A percentile compares a stretch with the other conserved stretches of the same genome.
phyloP scores from a whole-genome alignment of 176 grass and related monocot species.

The Oryza officinalis region DNA sequence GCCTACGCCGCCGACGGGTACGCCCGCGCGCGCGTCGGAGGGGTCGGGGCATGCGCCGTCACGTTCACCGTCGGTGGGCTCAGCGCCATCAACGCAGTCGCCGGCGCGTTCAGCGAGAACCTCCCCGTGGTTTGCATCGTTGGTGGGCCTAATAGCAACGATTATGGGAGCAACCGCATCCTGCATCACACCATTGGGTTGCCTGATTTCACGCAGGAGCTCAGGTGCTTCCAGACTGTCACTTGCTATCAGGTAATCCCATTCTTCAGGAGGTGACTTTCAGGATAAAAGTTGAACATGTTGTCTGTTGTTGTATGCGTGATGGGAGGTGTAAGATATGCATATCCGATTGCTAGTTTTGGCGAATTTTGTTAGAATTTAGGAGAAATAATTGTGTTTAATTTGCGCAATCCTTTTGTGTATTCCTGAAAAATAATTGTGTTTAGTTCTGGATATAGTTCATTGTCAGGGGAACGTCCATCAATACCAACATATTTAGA shows the following conservation, averaged over 20 bases:
- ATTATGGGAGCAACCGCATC: constrained; percentile 61
- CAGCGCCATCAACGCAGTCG: constrained; percentile 69
- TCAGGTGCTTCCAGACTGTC: constrained; percentile 61
- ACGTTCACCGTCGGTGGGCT: constrained; percentile 65
- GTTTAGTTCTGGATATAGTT: not conserved
- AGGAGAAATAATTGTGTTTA: too few species aligned
- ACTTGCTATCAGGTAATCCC: constrained; percentile 58
- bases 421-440: too few species aligned
- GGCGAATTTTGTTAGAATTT: not conserved
- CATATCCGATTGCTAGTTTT: not conserved
- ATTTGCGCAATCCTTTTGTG: not conserved
- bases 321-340: not conserved
- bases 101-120: constrained; percentile 65
- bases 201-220: constrained; percentile 59
- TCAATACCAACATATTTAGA: not conserved
- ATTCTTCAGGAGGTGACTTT: not conserved
- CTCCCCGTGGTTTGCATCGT: constrained; percentile 52
- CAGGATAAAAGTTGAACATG: not conserved
- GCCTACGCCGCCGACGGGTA: constrained; percentile 65
- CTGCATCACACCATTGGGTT: constrained; percentile 52
- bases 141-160: constrained; percentile 52
- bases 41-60: constrained; percentile 55
- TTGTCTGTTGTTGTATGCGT: not conserved
- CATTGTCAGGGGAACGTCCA: not conserved
- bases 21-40: constrained; percentile 43